Evolutionary conservation across 1,284 basidiomycete genomes (phyloP).

Genomic region (Puccinia coronata): DNA sequence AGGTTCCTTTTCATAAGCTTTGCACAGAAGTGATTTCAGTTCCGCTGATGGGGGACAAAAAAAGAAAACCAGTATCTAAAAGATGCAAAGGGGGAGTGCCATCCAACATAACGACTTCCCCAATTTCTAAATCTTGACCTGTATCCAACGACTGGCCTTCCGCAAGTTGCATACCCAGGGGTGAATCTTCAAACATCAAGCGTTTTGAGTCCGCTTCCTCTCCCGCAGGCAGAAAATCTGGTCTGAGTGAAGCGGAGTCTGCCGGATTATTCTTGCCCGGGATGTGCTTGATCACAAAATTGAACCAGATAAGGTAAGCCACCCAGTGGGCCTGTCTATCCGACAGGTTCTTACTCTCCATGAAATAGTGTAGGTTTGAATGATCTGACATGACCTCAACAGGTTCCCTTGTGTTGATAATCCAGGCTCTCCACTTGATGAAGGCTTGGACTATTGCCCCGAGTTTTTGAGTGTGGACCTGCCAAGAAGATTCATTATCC

Average conservation of each 20-base stretch:
- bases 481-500: neutral
- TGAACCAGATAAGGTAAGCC: neutral
- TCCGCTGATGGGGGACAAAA: neutral
- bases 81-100: no score
- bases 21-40: neutral
- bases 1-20: neutral
- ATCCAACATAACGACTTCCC: neutral
- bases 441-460: neutral
- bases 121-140: neutral
- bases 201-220: neutral
- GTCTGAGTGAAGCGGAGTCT: neutral
- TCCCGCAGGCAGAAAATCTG: neutral
- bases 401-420: neutral
- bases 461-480: slow-evolving; percentile 19
- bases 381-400: slow-evolving; percentile 23
- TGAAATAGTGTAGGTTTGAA: neutral
- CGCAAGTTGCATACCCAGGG: no score
- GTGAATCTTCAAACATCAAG: neutral
- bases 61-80: neutral
- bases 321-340: neutral
- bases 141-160: no score
- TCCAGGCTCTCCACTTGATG: slow-evolving; percentile 29
- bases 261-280: slow-evolving; percentile 16
- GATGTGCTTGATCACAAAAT: slow-evolving; percentile 19
- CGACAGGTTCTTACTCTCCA: neutral